These are phyloP conservation scores for Cystobasidium onofrii DNA, from an alignment of 768 basidiomycete species.

Conservation along the genomic window DNA sequence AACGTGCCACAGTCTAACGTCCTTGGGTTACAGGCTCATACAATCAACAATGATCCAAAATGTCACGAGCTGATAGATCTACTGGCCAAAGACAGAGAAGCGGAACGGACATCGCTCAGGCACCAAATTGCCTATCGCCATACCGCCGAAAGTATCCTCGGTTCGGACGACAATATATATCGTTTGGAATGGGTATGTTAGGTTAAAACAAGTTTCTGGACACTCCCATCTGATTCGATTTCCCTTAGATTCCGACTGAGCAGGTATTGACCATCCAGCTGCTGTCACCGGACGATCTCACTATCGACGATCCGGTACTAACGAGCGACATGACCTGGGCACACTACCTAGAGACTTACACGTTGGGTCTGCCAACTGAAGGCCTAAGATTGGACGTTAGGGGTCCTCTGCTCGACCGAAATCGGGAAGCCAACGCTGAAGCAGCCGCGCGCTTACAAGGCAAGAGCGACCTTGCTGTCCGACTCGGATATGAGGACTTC, in stretches of 20 bases:
- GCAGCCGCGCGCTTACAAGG: conserved; percentile 33
- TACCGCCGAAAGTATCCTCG: conserved; percentile 48
- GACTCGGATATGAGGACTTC: conserved; percentile 44
- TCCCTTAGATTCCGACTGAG: conserved; percentile 41
- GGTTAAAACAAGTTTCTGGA: neutral
- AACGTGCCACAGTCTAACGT: conserved; percentile 68
- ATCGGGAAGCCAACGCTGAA: conserved; percentile 31
- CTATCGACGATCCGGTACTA: conserved; percentile 48
- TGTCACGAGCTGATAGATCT: conserved; percentile 60
- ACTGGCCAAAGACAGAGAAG: conserved; percentile 39
- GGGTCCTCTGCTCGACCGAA: conserved; percentile 45
- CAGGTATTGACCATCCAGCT: conserved; percentile 47
- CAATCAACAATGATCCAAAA: conserved; percentile 70
- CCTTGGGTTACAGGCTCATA: conserved; percentile 63
- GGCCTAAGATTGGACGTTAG: conserved; percentile 46
- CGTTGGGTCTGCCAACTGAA: conserved; percentile 48
- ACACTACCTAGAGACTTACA: conserved; percentile 49
- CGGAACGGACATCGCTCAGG: conserved; percentile 40
- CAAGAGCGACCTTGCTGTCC: conserved; percentile 43
- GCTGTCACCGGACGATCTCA: conserved; percentile 49
- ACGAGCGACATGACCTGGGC: conserved; percentile 47
- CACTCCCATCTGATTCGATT: neutral
- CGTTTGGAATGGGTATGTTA: conserved; percentile 49
- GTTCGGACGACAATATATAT: conserved; percentile 48
- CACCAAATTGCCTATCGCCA: conserved; percentile 50